Percentiles rank a stretch among this genome's conserved stretches.
Evolutionary conservation across 331 rosid species (phyloP).

Genomic region (Malus hybrid): DNA sequence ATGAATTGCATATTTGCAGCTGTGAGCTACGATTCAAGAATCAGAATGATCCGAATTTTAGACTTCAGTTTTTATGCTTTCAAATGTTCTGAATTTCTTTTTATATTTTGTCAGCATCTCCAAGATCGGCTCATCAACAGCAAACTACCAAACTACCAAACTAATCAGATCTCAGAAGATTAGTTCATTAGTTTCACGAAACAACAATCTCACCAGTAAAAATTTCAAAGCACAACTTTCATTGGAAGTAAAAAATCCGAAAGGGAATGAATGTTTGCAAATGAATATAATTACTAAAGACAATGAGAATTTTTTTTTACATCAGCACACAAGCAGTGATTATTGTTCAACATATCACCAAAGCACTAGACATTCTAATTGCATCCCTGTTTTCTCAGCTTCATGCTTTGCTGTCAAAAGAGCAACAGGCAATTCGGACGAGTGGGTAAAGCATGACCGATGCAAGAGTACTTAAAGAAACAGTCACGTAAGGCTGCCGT

Average conservation of each 20-base stretch:
- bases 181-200: background rate
- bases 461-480: conserved; percentile 13
- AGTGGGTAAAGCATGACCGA: conserved; percentile 7
- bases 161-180: too few relatives aligned
- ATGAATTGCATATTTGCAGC: too few relatives aligned
- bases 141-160: background rate
- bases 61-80: too few relatives aligned
- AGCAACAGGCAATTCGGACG: conserved; percentile 27
- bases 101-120: background rate
- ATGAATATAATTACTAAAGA: conserved; percentile 4
- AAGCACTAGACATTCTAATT: conserved; percentile 28
- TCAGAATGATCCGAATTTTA: too few relatives aligned
- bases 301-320: background rate
- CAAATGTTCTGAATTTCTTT: too few relatives aligned
- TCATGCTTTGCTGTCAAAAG: conserved; percentile 20
- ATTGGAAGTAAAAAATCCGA: background rate
- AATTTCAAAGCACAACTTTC: background rate
- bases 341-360: conserved; percentile 12
- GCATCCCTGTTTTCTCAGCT: conserved; percentile 39
- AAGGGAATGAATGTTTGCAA: background rate
- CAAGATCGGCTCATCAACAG: background rate
- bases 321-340: background rate
- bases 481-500: too few relatives aligned
- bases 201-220: background rate
- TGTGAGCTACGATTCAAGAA: too few relatives aligned